These are phyloP conservation scores for slime mould (Dictyostelium discoideum) DNA, from an alignment of 78 protist species.

Conservation along the genomic window DNA sequence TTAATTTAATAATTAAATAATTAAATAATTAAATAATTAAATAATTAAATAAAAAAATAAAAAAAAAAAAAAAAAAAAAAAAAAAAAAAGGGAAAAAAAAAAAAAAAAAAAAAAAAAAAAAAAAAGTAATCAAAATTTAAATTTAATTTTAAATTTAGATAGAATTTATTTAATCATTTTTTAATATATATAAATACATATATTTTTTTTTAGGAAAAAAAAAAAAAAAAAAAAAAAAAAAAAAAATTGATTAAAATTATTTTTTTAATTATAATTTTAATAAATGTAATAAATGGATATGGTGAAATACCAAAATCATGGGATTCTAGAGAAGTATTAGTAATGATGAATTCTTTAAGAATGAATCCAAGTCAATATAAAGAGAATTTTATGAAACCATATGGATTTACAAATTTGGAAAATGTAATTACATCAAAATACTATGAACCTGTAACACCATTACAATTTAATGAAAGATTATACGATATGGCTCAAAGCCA, in stretches of 20 bases:
- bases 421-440: not conserved
- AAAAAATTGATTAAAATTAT: not conserved
- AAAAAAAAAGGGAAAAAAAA: not conserved
- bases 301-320: not conserved
- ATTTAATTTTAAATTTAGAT: not conserved
- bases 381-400: constrained; percentile 10
- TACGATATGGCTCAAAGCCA: not conserved
- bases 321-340: not conserved
- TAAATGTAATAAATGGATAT: not conserved
- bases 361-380: not conserved
- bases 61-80: not conserved
- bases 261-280: not conserved
- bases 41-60: too few species aligned
- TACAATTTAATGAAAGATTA: not conserved
- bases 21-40: too few species aligned
- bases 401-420: not conserved
- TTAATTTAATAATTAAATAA: too few species aligned
- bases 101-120: too few species aligned
- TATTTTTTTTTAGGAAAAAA: not conserved
- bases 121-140: not conserved
- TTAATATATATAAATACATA: too few species aligned
- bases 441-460: not conserved
- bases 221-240: not conserved
- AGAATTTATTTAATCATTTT: not conserved
- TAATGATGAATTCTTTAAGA: not conserved